Percentiles rank a stretch among this genome's conserved stretches.
Conservation (phyloP, 129 eudicot species). For the Flaveria bidentis region DNA sequence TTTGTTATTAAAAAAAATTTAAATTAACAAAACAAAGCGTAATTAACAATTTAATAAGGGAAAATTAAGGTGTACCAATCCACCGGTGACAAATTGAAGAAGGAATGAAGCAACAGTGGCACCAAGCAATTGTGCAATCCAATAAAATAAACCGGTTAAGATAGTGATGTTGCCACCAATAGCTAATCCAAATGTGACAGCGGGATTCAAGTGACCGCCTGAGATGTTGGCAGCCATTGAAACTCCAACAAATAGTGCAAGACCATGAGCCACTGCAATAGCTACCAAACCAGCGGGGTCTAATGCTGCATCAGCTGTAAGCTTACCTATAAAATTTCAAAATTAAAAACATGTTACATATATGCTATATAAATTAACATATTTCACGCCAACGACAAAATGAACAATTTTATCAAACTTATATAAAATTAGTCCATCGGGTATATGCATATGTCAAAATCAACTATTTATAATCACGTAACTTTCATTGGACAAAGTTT, state of each 20-base stretch:
- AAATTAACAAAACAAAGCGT: not conserved
- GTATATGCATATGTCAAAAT: not conserved
- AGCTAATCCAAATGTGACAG: conserved; percentile 71
- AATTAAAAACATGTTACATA: not conserved
- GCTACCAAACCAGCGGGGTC: conserved; percentile 15
- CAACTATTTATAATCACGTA: conserved; percentile 1
- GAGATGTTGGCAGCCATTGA: conserved; percentile 67
- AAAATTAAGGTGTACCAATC: conserved; percentile 27
- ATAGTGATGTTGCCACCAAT: conserved; percentile 64
- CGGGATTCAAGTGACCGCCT: conserved; percentile 70
- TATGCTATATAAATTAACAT: not conserved
- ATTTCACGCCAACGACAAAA: not conserved
- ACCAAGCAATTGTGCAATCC: conserved; percentile 66
- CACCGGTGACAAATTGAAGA: conserved; percentile 46
- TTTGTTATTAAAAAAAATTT: not conserved
- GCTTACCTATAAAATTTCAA: not conserved
- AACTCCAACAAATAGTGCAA: conserved; percentile 67
- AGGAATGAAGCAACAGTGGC: conserved; percentile 60
- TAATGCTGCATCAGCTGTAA: conserved; percentile 7
- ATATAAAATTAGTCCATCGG: not conserved
- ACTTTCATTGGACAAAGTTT: not conserved
- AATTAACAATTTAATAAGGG: not conserved
- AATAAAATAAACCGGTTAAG: conserved; percentile 58
- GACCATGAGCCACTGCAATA: conserved; percentile 31
- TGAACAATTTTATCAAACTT: not conserved